Percentiles rank a stretch among this genome's conserved stretches.
Evolutionary conservation across 1,284 basidiomycete species (phyloP).

Genomic region (Leccinum variabile): DNA sequence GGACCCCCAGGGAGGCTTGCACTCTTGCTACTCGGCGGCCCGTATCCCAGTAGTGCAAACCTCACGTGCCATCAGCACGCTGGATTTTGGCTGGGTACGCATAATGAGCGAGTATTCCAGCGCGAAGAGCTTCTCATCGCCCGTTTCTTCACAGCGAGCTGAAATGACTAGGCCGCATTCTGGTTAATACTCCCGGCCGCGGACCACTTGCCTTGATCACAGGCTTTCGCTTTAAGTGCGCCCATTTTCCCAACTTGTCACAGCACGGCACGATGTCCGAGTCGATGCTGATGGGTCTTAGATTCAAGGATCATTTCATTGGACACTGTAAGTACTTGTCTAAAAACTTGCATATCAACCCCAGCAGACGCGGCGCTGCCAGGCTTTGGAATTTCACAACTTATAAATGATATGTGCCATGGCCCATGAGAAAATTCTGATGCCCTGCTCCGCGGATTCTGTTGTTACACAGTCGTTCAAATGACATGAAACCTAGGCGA

Average conservation of each 20-base stretch:
- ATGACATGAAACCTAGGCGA: background rate
- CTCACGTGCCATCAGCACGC: background rate
- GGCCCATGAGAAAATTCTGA: background rate
- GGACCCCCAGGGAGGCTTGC: too few species aligned
- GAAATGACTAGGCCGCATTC: background rate
- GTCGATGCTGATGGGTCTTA: background rate
- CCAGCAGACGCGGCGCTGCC: background rate
- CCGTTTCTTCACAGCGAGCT: background rate
- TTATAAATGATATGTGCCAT: background rate
- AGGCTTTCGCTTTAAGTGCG: background rate
- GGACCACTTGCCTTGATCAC: background rate
- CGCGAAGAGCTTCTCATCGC: background rate
- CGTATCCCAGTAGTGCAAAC: background rate
- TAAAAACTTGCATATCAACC: background rate
- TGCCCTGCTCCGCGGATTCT: background rate
- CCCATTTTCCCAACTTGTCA: slow-evolving; percentile 4
- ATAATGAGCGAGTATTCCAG: background rate
- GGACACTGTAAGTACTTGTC: background rate
- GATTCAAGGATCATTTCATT: background rate
- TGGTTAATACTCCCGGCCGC: background rate
- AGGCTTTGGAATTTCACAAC: background rate
- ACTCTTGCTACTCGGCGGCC: too few species aligned
- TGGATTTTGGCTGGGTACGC: background rate
- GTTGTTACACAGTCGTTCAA: background rate
- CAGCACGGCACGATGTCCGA: background rate